Conservation (phyloP, 2,329 filamentous ascomycete species). For the Nannizzia gypsea region DNA sequence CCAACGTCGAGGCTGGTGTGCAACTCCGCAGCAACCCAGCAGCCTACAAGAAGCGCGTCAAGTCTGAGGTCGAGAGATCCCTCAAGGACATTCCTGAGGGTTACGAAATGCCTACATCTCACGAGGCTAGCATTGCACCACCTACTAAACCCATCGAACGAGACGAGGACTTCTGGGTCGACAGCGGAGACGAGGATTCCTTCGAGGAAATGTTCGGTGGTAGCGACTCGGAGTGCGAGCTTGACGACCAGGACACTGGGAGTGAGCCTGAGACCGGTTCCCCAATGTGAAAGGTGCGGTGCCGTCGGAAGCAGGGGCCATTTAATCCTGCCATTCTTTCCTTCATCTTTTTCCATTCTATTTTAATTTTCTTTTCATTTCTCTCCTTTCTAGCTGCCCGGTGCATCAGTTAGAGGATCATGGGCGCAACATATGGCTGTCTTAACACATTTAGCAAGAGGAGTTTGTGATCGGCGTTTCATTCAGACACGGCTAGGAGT, state of each 20-base stretch:
- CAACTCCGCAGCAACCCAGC: constrained; percentile 63
- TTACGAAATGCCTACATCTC: constrained; percentile 65
- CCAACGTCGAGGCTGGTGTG: constrained; percentile 86
- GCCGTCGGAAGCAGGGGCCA: background rate
- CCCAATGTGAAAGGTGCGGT: background rate
- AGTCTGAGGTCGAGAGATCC: constrained; percentile 57
- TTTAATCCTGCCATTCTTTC: background rate
- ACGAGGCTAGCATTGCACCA: constrained; percentile 42
- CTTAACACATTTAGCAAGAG: constrained; percentile 1
- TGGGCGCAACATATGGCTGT: constrained; percentile 1
- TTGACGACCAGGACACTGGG: constrained; percentile 41
- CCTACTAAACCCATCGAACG: constrained; percentile 27
- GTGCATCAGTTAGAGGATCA: background rate
- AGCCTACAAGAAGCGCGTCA: constrained; percentile 58
- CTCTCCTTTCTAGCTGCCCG: background rate
- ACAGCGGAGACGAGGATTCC: constrained; percentile 58
- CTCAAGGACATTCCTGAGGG: constrained; percentile 68
- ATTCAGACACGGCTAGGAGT: background rate
- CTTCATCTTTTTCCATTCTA: background rate
- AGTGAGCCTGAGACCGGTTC: constrained; percentile 33
- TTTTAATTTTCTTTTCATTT: background rate
- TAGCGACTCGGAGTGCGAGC: constrained; percentile 45
- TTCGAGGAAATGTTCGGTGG: constrained; percentile 63
- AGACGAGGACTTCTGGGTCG: constrained; percentile 65
- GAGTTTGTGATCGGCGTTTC: background rate